Conservation (phyloP, 2,329 filamentous ascomycete species). For the Sporothrix pseudoabietina region DNA sequence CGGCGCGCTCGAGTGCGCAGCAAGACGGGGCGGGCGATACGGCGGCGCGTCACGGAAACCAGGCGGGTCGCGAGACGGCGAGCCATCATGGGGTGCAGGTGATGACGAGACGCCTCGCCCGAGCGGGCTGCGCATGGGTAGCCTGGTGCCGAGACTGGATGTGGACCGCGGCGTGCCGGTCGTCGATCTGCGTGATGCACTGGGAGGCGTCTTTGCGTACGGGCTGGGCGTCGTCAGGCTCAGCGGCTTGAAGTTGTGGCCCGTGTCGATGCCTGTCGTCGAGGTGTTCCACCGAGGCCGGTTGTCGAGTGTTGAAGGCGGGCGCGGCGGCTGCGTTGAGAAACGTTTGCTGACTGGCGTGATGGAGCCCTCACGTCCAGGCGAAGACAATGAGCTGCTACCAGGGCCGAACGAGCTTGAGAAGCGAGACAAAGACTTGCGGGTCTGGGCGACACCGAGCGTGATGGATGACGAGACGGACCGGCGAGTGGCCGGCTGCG, state of each 20-base stretch:
- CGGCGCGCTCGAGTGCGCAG: slow-evolving; percentile 49
- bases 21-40: slow-evolving; percentile 51
- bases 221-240: slow-evolving; percentile 62
- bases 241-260: slow-evolving; percentile 68
- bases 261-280: slow-evolving; percentile 66
- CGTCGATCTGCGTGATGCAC: slow-evolving; percentile 48
- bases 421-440: slow-evolving; percentile 46
- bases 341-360: slow-evolving; percentile 51
- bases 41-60: slow-evolving; percentile 56
- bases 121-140: slow-evolving; percentile 56
- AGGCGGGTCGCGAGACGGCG: slow-evolving; percentile 47
- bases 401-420: slow-evolving; percentile 27
- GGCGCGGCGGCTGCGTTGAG: slow-evolving; percentile 30
- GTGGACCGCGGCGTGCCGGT: slow-evolving; percentile 43
- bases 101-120: slow-evolving; percentile 52
- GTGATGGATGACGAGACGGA: slow-evolving; percentile 48
- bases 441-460: slow-evolving; percentile 47
- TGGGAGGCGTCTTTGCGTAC: slow-evolving; percentile 52
- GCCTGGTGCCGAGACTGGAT: slow-evolving; percentile 44
- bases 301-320: slow-evolving; percentile 50
- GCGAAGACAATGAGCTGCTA: slow-evolving; percentile 37
- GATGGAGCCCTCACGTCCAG: slow-evolving; percentile 49
- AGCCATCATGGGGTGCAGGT: slow-evolving; percentile 48
- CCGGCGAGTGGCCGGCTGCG: slow-evolving; percentile 51
- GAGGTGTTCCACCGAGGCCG: slow-evolving; percentile 74